Conservation (phyloP, 2,329 filamentous ascomycete species). For the Dendryphion nanum region DNA sequence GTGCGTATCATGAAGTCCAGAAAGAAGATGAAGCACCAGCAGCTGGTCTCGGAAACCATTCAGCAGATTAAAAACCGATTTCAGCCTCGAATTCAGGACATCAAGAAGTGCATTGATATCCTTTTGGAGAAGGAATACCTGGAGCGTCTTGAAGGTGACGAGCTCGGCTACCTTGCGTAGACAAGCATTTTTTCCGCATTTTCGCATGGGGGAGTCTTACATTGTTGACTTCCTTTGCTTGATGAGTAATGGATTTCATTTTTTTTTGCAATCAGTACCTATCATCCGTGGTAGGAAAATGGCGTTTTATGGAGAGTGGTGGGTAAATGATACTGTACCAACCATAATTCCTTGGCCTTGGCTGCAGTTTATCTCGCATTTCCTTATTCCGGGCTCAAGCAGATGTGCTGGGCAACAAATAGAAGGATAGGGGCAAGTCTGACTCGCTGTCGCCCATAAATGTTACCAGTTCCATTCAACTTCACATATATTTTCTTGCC, state of each 20-base stretch:
- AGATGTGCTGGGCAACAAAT: background rate
- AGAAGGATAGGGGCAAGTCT: too few species aligned
- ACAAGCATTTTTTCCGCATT: background rate
- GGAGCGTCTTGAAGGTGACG: conserved; percentile 90
- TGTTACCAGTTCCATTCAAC: too few species aligned
- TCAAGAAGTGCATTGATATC: conserved; percentile 99
- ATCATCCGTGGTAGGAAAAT: background rate
- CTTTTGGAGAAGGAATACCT: conserved; percentile 98
- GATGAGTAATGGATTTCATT: conserved; percentile 3
- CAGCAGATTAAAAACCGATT: conserved; percentile 92
- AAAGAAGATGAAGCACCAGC: conserved; percentile 97
- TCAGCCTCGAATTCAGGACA: conserved; percentile 87
- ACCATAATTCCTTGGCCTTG: background rate
- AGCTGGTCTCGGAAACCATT: conserved; percentile 93
- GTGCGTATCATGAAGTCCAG: conserved; percentile 99
- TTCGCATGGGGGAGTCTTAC: conserved; percentile 1
- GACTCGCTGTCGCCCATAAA: too few species aligned
- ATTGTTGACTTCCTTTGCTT: background rate
- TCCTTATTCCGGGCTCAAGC: background rate
- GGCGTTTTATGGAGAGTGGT: background rate
- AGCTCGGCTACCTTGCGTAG: conserved; percentile 89
- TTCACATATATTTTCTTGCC: too few species aligned
- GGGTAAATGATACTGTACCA: background rate
- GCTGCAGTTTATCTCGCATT: too few species aligned
- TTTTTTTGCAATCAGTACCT: background rate